Percentiles rank a stretch among this genome's conserved stretches.
phyloP scores from a whole-genome alignment of 495 filamentous ascomycete genomes.

The Aspergillus affinis region DNA sequence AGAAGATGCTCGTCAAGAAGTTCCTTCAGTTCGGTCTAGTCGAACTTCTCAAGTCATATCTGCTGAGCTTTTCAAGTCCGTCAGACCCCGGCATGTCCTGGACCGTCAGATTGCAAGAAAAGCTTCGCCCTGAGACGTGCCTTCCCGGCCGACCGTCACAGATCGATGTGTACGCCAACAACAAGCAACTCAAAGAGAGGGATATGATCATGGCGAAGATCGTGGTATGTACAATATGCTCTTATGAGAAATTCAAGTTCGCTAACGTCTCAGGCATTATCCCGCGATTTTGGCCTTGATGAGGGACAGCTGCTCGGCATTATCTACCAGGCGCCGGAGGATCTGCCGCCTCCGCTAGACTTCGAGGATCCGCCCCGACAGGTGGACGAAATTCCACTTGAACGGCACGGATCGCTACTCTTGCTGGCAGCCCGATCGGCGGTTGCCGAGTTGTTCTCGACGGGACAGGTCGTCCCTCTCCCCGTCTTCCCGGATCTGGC shows the following conservation, averaged over 20 bases:
- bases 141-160: constrained; percentile 53
- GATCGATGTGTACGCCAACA: constrained; percentile 59
- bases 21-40: constrained; percentile 84
- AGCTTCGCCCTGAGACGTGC: constrained; percentile 53
- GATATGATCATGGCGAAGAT: constrained; percentile 77
- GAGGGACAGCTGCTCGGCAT: constrained; percentile 53
- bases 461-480: constrained; percentile 35
- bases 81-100: constrained; percentile 68
- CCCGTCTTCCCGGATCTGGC: constrained; percentile 66
- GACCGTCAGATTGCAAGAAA: constrained; percentile 75
- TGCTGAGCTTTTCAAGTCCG: constrained; percentile 53
- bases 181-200: constrained; percentile 60
- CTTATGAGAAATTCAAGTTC: background rate
- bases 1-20: constrained; percentile 57
- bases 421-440: constrained; percentile 56
- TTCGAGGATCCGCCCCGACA: constrained; percentile 45
- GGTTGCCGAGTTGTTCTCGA: constrained; percentile 32
- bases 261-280: constrained; percentile 56
- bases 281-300: constrained; percentile 64
- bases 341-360: constrained; percentile 40
- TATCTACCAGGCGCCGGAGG: constrained; percentile 28
- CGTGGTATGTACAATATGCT: constrained; percentile 53
- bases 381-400: constrained; percentile 68
- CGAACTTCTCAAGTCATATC: constrained; percentile 79
- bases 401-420: constrained; percentile 66